Base-by-base conservation (phyloP, 1,139 yeast genomes). In the Saccharomyces uvarum region DNA sequence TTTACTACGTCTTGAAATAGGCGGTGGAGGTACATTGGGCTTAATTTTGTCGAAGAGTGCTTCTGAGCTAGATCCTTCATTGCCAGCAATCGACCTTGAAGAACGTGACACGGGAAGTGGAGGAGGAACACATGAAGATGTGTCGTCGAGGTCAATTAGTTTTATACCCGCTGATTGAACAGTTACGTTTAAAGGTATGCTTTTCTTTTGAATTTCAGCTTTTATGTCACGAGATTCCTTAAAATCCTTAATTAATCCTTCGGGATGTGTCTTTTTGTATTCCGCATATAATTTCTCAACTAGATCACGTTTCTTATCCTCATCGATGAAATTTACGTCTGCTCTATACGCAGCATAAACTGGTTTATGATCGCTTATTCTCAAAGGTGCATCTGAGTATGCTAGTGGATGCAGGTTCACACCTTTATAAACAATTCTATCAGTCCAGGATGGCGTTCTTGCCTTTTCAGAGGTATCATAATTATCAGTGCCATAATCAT, bases 391-490 rank as follows among this genome's bases (percentile, higher is more conserved):
- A 27, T 82, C 77, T 55, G 81, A 78, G 64, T 87, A 87, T 52
- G 81, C 81, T 57, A 82, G 66, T 51, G 86, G 88, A 42, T 72
- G 69, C 28, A 86, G 65, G 4, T 70, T 69, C n/a, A 74, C 73
- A 42, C 87, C 84, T 48, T 79, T 76, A 66, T 78, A 87, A 53
- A 90, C 77, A 48, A 89, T 82, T 68, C 97, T 77, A 70, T 93
- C 99, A 7, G 98, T 91, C 99, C 99, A 93, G 0, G 98, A 93
- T 0, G 99, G 99, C 0, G 89, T 83, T 62, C 99, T 79, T 63
- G 86, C 93, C 70, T 93, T 93, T 66, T 91, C 98, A 49, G 95
- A 86, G 2, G 91, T 77, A 66, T 90, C 97, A 62, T 93, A 93
- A 13, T 65, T 70, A 59, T 80, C 79, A 1, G 90, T 81, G 2